A percentile compares a stretch with the other conserved stretches of the same genome.
Conservation (phyloP, 345 rosid genomes). For the Gossypium sturtianum region DNA sequence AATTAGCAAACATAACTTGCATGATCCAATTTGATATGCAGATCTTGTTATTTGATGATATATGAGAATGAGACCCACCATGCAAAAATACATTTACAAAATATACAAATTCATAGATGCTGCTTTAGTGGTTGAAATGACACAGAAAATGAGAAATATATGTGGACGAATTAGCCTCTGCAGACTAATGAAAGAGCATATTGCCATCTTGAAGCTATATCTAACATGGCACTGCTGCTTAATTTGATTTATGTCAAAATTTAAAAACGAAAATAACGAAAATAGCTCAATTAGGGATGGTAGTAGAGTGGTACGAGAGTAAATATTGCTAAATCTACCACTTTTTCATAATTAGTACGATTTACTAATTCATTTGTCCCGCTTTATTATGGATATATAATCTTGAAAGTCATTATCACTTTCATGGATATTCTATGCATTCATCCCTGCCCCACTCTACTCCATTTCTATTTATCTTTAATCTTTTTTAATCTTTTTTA, state of each 20-base stretch:
- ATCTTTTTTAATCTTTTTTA: too few relatives aligned
- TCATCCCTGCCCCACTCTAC: fast-evolving
- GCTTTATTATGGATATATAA: too few relatives aligned
- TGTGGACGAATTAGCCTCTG: conserved; percentile 1
- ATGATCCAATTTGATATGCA: too few relatives aligned
- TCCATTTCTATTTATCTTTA: too few relatives aligned
- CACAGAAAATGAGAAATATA: background rate
- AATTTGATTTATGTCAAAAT: background rate
- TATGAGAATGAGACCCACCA: conserved; percentile 8
- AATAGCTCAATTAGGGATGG: too few relatives aligned
- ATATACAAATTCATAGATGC: background rate
- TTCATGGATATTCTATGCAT: too few relatives aligned
- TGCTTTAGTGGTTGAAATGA: conserved; percentile 1
- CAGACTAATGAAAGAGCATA: background rate
- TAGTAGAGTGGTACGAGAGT: too few relatives aligned
- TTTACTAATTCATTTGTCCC: too few relatives aligned
- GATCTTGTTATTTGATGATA: background rate
- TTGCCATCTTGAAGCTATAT: background rate
- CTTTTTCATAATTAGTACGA: too few relatives aligned
- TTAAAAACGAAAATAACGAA: background rate
- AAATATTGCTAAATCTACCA: too few relatives aligned
- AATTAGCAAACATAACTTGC: too few relatives aligned
- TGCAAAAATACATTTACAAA: background rate
- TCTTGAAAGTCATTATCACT: too few relatives aligned
- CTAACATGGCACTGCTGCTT: background rate